phyloP scores from a whole-genome alignment of 345 rosid genomes.

The Erodium maritimum region DNA sequence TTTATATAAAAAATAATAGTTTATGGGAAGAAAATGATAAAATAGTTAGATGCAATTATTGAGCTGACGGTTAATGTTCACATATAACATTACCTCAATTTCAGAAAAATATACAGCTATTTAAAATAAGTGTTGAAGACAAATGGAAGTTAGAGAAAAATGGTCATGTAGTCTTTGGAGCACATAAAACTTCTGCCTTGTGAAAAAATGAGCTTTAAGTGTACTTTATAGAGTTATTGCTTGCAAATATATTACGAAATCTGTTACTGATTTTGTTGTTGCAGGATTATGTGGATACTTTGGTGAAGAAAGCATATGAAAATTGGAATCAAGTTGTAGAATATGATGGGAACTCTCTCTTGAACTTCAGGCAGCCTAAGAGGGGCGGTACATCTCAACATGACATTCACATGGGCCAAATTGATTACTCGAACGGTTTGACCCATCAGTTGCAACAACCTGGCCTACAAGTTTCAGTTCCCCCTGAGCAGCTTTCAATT shows the following conservation, averaged over 20 bases:
- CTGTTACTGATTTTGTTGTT: not conserved
- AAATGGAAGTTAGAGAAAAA: too few species aligned
- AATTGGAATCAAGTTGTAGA: slow-evolving; percentile 5
- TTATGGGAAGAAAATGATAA: too few species aligned
- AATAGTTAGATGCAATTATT: too few species aligned
- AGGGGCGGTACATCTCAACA: not conserved
- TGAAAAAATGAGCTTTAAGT: not conserved
- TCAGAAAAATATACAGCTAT: too few species aligned
- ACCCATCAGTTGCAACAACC: not conserved
- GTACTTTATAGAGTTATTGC: not conserved
- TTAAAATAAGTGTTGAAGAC: too few species aligned
- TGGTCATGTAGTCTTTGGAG: too few species aligned
- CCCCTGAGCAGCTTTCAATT: not conserved
- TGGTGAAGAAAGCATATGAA: slow-evolving; percentile 4
- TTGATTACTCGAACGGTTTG: not conserved
- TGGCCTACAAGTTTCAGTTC: not conserved
- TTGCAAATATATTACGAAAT: not conserved
- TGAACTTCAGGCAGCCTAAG: not conserved
- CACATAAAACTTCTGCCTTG: not conserved
- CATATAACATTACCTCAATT: too few species aligned
- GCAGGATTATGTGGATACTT: not conserved
- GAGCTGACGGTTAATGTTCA: too few species aligned
- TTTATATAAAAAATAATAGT: too few species aligned
- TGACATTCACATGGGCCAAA: not conserved
- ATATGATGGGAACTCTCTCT: not conserved